Evolutionary conservation across 2,329 filamentous ascomycete genomes (phyloP).

Genomic region (Apiospora saccharicola): DNA sequence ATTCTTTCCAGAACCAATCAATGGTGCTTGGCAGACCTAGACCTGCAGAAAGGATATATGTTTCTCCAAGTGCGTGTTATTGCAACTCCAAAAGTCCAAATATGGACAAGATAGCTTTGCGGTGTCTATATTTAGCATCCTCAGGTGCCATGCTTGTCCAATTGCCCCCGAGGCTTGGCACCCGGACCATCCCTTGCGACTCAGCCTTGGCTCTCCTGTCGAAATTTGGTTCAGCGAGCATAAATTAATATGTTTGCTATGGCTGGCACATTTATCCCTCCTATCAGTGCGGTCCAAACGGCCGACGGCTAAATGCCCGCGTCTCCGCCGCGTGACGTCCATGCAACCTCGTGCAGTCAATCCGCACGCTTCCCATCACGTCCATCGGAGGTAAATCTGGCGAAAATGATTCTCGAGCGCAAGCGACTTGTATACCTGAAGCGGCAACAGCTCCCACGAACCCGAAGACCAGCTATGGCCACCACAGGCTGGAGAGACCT

Average conservation of each 20-base stretch:
- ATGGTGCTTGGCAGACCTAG: not conserved
- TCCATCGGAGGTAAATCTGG: not conserved
- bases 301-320: slow-evolving; percentile 10
- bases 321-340: not conserved
- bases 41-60: not conserved
- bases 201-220: not conserved
- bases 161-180: not conserved
- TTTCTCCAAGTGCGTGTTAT: not conserved
- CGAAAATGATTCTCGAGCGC: no score
- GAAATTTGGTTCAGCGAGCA: not conserved
- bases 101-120: not conserved
- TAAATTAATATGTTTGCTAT: not conserved
- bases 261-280: slow-evolving; percentile 14
- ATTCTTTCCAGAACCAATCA: not conserved
- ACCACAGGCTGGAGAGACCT: not conserved
- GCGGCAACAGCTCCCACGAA: not conserved
- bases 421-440: not conserved
- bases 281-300: not conserved
- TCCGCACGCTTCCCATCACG: not conserved
- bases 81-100: not conserved
- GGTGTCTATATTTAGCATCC: not conserved
- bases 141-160: no score
- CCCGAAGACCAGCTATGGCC: not conserved
- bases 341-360: not conserved
- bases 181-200: not conserved